phyloP scores from a whole-genome alignment of 805 yeast genomes.

The Ogataea populi-albae region DNA sequence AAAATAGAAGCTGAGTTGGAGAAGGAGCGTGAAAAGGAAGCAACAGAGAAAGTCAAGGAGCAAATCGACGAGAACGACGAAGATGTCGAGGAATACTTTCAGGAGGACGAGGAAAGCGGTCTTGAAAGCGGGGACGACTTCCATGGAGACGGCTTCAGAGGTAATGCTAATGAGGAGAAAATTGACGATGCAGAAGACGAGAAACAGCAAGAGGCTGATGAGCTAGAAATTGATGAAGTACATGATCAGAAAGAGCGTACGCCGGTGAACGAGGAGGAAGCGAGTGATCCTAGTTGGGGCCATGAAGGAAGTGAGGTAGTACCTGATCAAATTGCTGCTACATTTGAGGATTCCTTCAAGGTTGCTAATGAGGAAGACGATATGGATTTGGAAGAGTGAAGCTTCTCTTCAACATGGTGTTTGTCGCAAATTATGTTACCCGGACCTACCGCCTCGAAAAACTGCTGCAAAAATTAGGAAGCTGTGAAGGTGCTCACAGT shows the following conservation, averaged over 20 bases:
- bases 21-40: slow-evolving; percentile 15
- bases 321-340: too few species aligned
- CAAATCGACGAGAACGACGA: slow-evolving; percentile 13
- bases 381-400: slow-evolving; percentile 17
- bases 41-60: slow-evolving; percentile 14
- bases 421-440: slow-evolving; percentile 12
- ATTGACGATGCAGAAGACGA: slow-evolving; percentile 2
- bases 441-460: slow-evolving; percentile 11
- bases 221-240: too few species aligned
- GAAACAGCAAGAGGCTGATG: slow-evolving; percentile 2
- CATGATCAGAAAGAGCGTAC: too few species aligned
- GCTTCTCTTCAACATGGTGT: too few species aligned
- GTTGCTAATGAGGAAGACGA: slow-evolving; percentile 3
- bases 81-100: slow-evolving; percentile 12
- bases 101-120: slow-evolving; percentile 9
- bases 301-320: too few species aligned
- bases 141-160: slow-evolving; percentile 7
- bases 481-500: slow-evolving; percentile 1
- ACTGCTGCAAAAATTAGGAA: slow-evolving; percentile 2
- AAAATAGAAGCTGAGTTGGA: slow-evolving; percentile 12
- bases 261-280: too few species aligned
- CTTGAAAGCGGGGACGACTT: slow-evolving; percentile 9
- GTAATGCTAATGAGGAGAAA: slow-evolving; percentile 1
- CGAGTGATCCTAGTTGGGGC: too few species aligned
- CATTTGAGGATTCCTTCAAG: too few species aligned